Base-by-base conservation (phyloP, 2,329 filamentous ascomycete genomes). In the Penicillium griseofulvum region DNA sequence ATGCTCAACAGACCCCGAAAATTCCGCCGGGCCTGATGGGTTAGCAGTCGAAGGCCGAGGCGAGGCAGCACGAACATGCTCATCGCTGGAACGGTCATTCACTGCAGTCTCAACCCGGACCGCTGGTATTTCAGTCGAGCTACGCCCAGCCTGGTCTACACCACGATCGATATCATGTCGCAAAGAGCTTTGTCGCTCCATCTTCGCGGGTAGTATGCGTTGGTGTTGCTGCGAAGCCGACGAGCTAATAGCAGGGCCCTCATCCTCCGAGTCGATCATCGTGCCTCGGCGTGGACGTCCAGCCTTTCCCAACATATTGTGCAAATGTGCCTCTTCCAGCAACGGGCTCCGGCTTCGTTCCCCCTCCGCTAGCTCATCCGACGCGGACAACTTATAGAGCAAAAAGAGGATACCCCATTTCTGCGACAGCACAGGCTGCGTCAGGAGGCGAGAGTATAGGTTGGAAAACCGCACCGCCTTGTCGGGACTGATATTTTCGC, bases 351-450 rank as follows among this genome's bases (percentile, higher is more conserved):
- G 65, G 52, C 66, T 68, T 12, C 67, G 53, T 34, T 59, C 68
- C 42, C 61, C 67, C 16, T 68, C 67, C 26, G 29, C 29, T 19
- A 52, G 33, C 38, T 58, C 62, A 29, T 66, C 64, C 46, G 83
- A 85, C 68, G 92, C 89, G 58, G 90, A 86, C 45, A 97, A 83
- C 65, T 90, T 87, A 71, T 94, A 89, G 39, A 99, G 83, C 39
- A 99, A 85, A 71, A 95, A 95, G 19, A 99, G 81, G 62, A 99
- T 97, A 3, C 89, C 91, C 91, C 92, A 97, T 82, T 99, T 99
- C 74, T 96, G 89, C 67, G 90, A 89, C 42, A 99, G 81, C 6
- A 97, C 92, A 0, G 92, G 92, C 62, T 97, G 86, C n/a, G 90
- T 89, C 26, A 97, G 80, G 17, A 99, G 83, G 54, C 91, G 84